phyloP scores from a whole-genome alignment of 1,284 basidiomycete species.

The Rhizoctonia solani region DNA sequence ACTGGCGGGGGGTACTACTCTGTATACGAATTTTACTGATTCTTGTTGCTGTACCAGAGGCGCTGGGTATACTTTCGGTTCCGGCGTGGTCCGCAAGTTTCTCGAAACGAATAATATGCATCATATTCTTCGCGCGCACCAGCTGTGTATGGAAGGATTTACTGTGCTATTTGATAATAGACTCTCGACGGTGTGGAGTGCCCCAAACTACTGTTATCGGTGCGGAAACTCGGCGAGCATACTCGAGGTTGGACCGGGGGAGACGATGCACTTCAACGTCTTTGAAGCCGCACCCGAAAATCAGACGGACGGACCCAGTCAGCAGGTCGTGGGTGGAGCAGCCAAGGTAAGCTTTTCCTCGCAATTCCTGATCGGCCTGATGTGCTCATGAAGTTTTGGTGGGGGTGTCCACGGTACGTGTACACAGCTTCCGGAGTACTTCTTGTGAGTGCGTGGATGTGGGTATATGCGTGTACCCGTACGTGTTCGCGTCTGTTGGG shows the following conservation, averaged over 20 bases:
- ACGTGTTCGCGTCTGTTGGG: too few relatives aligned
- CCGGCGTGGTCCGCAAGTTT: slow-evolving; percentile 98
- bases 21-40: too few relatives aligned
- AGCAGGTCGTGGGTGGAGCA: slow-evolving; percentile 69
- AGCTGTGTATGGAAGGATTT: slow-evolving; percentile 99
- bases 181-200: slow-evolving; percentile 97
- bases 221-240: slow-evolving; percentile 98
- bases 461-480: not conserved
- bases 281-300: slow-evolving; percentile 99
- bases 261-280: slow-evolving; percentile 92
- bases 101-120: slow-evolving; percentile 93
- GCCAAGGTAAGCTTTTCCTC: slow-evolving; percentile 43
- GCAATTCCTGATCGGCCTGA: not conserved
- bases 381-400: not conserved
- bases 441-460: slow-evolving; percentile 9
- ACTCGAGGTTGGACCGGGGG: slow-evolving; percentile 92
- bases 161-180: slow-evolving; percentile 93
- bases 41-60: slow-evolving; percentile 60
- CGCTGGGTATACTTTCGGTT: slow-evolving; percentile 98
- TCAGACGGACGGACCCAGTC: slow-evolving; percentile 78
- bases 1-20: too few relatives aligned
- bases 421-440: slow-evolving; percentile 36
- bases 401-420: not conserved
- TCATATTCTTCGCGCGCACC: slow-evolving; percentile 96
- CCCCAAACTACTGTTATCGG: slow-evolving; percentile 97